Conservation (phyloP, 2,329 filamentous ascomycete species). For the Didymella lethalis region DNA sequence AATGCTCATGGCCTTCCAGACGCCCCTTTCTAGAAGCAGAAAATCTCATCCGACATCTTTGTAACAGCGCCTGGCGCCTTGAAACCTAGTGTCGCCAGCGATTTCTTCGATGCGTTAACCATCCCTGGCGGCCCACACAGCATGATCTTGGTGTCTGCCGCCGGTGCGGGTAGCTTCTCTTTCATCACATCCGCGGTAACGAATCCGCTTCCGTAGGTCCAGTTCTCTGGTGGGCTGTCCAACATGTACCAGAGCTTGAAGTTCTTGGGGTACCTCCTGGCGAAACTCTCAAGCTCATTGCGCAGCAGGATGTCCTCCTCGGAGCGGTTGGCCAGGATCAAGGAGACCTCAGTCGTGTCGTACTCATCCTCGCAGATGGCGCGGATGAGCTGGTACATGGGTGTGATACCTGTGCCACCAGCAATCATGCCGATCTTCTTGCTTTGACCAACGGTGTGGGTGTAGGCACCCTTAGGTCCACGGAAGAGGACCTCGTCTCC, state of each 20-base stretch:
- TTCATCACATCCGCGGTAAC: constrained; percentile 59
- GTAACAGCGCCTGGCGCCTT: constrained; percentile 58
- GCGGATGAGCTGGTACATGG: constrained; percentile 69
- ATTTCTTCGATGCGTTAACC: constrained; percentile 64
- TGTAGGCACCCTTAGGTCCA: constrained; percentile 66
- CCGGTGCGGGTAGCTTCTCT: constrained; percentile 58
- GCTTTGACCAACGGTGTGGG: constrained; percentile 51
- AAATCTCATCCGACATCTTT: constrained; percentile 65
- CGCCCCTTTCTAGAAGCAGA: constrained; percentile 55
- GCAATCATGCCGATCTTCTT: constrained; percentile 64
- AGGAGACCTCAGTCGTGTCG: constrained; percentile 64
- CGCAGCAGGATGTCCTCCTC: constrained; percentile 68
- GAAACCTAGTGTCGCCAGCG: constrained; percentile 57
- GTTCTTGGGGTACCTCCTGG: constrained; percentile 59
- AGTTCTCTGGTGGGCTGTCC: constrained; percentile 35
- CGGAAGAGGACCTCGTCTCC: constrained; percentile 62
- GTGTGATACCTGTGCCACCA: constrained; percentile 62
- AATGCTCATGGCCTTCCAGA: neutral
- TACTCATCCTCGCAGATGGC: constrained; percentile 68
- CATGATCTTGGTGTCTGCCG: constrained; percentile 61
- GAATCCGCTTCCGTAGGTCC: constrained; percentile 23
- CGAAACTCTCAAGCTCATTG: constrained; percentile 63
- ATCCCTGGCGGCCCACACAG: constrained; percentile 67
- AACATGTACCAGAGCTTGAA: constrained; percentile 66
- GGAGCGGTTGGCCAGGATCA: constrained; percentile 67